Evolutionary conservation across 257 asterid genomes (phyloP).

Genomic region (Solanum gracilifrons): DNA sequence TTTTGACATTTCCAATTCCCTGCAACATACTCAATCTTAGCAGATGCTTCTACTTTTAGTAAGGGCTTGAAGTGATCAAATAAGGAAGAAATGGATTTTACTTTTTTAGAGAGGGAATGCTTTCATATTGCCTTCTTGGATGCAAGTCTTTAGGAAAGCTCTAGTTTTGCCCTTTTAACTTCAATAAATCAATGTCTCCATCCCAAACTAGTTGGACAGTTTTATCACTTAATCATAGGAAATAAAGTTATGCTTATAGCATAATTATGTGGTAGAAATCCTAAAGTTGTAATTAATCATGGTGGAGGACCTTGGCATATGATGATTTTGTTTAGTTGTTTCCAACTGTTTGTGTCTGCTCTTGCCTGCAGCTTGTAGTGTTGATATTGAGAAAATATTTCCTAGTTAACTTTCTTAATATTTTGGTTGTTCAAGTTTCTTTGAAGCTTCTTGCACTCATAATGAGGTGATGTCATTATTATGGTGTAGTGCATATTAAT

Average conservation of each 20-base stretch:
- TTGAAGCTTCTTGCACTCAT: background rate
- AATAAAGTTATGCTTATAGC: background rate
- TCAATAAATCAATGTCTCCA: background rate
- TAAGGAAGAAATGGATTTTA: background rate
- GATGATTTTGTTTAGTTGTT: background rate
- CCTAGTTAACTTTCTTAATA: background rate
- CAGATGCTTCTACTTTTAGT: background rate
- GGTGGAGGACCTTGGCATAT: background rate
- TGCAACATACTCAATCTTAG: background rate
- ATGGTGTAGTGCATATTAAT: background rate
- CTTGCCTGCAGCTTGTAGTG: background rate
- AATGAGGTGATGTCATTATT: background rate
- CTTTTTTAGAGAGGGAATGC: background rate
- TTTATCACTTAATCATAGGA: background rate
- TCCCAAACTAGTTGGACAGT: background rate
- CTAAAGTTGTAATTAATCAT: background rate
- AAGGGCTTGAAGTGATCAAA: background rate
- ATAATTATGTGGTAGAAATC: background rate
- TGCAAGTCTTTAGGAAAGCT: background rate
- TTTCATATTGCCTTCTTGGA: background rate
- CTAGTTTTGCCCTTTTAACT: background rate
- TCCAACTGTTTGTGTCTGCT: background rate
- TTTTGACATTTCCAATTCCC: background rate
- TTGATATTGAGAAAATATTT: background rate
- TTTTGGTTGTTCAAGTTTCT: background rate